A percentile compares a stretch with the other conserved stretches of the same genome.
phyloP scores from a whole-genome alignment of 164 flowering plant species.

The Piper betle region DNA sequence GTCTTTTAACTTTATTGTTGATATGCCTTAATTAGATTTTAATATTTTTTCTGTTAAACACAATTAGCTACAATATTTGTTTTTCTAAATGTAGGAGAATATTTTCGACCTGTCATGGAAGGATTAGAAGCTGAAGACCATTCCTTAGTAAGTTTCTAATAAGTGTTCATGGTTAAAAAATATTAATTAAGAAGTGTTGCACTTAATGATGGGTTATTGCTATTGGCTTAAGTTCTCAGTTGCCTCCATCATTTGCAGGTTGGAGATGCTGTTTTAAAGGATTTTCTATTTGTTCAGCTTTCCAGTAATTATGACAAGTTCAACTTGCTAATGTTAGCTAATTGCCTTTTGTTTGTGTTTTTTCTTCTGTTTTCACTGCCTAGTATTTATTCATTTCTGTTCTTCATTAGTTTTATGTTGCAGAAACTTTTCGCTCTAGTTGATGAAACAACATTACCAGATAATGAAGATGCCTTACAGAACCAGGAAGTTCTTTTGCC shows the following conservation, averaged over 20 bases:
- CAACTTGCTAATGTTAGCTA: slow-evolving; percentile 74
- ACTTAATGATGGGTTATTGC: not conserved
- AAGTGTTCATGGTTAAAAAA: no score
- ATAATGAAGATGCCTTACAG: slow-evolving; percentile 80
- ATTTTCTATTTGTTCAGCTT: slow-evolving; percentile 76
- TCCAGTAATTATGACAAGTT: slow-evolving; percentile 59
- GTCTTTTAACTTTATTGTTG: not conserved
- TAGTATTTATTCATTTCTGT: not conserved
- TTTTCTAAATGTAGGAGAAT: slow-evolving; percentile 37
- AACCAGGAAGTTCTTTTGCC: slow-evolving; percentile 83
- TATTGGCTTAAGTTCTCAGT: not conserved
- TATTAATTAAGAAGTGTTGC: not conserved
- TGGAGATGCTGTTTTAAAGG: slow-evolving; percentile 55
- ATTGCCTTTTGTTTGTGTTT: slow-evolving; percentile 4
- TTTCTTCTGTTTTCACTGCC: not conserved
- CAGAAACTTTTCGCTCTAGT: slow-evolving; percentile 88
- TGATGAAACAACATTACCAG: slow-evolving; percentile 74
- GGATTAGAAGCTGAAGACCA: slow-evolving; percentile 45
- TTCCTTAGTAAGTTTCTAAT: slow-evolving; percentile 37
- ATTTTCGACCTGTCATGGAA: slow-evolving; percentile 53
- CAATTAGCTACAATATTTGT: not conserved
- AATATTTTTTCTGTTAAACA: not conserved
- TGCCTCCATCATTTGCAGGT: slow-evolving; percentile 29
- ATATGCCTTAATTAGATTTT: not conserved
- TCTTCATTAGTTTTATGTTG: slow-evolving; percentile 55